A percentile compares a stretch with the other conserved stretches of the same genome.
Conservation (phyloP, 352 stramenopile species). For the Phytopythium helicoides region DNA sequence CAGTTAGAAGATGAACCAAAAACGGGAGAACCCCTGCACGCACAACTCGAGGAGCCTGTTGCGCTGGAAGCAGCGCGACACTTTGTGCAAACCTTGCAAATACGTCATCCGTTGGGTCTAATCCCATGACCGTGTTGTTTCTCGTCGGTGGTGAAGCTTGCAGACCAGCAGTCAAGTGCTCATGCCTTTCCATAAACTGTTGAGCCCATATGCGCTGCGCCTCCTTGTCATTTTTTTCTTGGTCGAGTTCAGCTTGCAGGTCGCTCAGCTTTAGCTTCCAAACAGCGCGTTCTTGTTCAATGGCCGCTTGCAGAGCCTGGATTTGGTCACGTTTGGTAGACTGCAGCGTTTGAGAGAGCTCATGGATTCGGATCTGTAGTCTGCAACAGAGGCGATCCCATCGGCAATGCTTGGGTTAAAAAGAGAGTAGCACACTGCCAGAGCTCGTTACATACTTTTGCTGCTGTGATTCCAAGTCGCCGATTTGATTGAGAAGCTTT, state of each 20-base stretch:
- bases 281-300: conserved; percentile 41
- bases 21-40: conserved; percentile 61
- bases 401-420: background rate
- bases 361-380: conserved; percentile 51
- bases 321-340: conserved; percentile 64
- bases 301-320: conserved; percentile 38
- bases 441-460: conserved; percentile 40
- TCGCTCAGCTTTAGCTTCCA: conserved; percentile 39
- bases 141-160: conserved; percentile 5
- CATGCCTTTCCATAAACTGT: conserved; percentile 28
- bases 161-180: background rate
- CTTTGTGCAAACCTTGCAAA: conserved; percentile 73
- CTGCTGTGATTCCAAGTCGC: conserved; percentile 62
- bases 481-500: conserved; percentile 58
- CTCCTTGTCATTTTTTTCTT: conserved; percentile 71
- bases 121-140: background rate
- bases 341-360: conserved; percentile 51
- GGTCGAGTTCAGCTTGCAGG: conserved; percentile 45
- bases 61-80: conserved; percentile 59
- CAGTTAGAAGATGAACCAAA: conserved; percentile 42
- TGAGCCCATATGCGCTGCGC: conserved; percentile 57
- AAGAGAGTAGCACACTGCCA: background rate
- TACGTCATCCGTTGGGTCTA: conserved; percentile 47
- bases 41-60: conserved; percentile 36
- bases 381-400: conserved; percentile 15